These are phyloP conservation scores for Platanthera zijinensis DNA, from an alignment of 106 monocot genomes.

Conservation along the genomic window DNA sequence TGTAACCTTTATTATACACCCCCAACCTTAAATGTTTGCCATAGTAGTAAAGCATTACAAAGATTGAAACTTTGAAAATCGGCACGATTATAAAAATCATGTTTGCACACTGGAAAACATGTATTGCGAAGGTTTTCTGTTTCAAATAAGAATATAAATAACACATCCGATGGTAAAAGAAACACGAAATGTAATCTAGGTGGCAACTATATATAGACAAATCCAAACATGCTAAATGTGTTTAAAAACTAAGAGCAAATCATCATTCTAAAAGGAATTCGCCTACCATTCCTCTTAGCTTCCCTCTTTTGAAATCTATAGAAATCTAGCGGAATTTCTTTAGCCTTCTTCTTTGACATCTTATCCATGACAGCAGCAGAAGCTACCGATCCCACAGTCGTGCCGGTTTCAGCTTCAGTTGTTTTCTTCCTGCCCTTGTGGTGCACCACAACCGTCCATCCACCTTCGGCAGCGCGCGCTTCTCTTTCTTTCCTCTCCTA, in stretches of 20 bases:
- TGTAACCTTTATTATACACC: too few relatives aligned
- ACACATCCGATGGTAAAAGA: neutral
- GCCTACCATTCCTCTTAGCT: slow-evolving; percentile 65
- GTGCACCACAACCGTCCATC: slow-evolving; percentile 85
- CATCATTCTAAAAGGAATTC: neutral
- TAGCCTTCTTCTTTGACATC: slow-evolving; percentile 62
- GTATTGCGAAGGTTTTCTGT: too few relatives aligned
- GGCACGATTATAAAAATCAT: too few relatives aligned
- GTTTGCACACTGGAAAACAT: too few relatives aligned
- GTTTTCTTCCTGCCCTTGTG: slow-evolving; percentile 94
- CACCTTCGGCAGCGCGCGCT: slow-evolving; percentile 60
- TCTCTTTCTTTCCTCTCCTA: slow-evolving; percentile 83
- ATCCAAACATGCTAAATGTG: neutral
- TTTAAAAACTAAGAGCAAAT: neutral
- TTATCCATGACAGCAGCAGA: slow-evolving; percentile 64
- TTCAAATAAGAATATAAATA: neutral
- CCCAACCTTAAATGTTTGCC: too few relatives aligned
- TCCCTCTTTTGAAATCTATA: slow-evolving; percentile 80
- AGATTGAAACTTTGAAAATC: too few relatives aligned
- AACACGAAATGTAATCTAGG: neutral
- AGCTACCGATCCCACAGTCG: slow-evolving; percentile 70
- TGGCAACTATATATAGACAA: neutral
- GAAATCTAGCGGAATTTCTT: slow-evolving; percentile 60
- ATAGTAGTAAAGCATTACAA: too few relatives aligned
- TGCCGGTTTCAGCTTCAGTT: slow-evolving; percentile 80